Base-by-base conservation (phyloP, 129 eudicot species). In the Kitagawia praeruptora region DNA sequence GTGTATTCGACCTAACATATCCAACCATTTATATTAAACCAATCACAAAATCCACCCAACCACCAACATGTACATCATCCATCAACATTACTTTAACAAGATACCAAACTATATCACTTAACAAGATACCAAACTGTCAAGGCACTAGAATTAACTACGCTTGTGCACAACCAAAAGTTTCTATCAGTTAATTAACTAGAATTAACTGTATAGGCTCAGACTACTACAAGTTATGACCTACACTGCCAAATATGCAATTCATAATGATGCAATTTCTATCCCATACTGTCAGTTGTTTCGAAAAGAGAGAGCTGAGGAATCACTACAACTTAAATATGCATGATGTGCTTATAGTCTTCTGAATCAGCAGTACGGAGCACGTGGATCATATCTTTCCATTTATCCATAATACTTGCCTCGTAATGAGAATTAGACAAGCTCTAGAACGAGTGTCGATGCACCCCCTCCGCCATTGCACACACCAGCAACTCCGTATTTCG, bases 401-500 rank as follows among this genome's bases (percentile, higher is more conserved):
- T 27, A 46, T 34, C 5, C 16, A 44, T 28, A 7, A 4, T 46
- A 78, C 39, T 78, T 78, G 67, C 74, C 74, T 58, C 28, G 39
- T 42, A 73, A 39, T 64, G 49, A 80, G 75, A 77, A 78, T 88
- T 87, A 94, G 76, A 88, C 49, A 69, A 91, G 92, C 87, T 94
- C 98, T 74, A 94, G 88, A 42, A 94, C 98, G 0, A 94, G 87
- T 54, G 98, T 93, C 0, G 98, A 94, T 73, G 98, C 98, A 76
- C 98, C 98, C 8, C 98, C 98, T 77, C 98, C 98, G 67, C 98
- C 98, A 61, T 94, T 94, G 89, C 98, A 94, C 78, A 94, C 97
- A 85, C 93, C 98, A 78, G 88, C 98, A 44, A 91, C 96, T 71
- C 98, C 98, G 56, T 88, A 88, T 87, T 88, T 92, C 13, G 93